A percentile compares a stretch with the other conserved stretches of the same genome.
Evolutionary conservation across 768 basidiomycete genomes (phyloP).

Genomic region (Kwoniella sp.): DNA sequence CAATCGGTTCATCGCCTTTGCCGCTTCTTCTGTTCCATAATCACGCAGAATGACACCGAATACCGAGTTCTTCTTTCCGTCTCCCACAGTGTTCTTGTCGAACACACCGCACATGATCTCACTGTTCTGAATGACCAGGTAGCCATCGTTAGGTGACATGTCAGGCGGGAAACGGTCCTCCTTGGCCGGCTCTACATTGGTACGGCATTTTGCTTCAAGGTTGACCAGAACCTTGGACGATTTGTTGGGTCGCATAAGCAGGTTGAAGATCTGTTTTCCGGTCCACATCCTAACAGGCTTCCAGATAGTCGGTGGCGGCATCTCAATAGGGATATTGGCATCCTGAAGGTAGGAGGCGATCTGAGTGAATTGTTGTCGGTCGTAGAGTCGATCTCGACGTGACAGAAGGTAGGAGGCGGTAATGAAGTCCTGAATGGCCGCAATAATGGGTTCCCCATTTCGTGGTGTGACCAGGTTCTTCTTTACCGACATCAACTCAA

Average conservation of each 20-base stretch:
- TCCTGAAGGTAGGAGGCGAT: slow-evolving; percentile 93
- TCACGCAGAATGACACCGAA: slow-evolving; percentile 97
- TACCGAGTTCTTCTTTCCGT: slow-evolving; percentile 98
- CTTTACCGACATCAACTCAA: slow-evolving; percentile 95
- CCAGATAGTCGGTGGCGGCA: slow-evolving; percentile 90
- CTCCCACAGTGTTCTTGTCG: slow-evolving; percentile 96
- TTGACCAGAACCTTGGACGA: slow-evolving; percentile 79
- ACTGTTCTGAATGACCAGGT: slow-evolving; percentile 92
- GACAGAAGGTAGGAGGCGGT: slow-evolving; percentile 96
- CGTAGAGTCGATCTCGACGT: slow-evolving; percentile 84
- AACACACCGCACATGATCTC: slow-evolving; percentile 99
- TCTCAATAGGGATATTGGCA: slow-evolving; percentile 84
- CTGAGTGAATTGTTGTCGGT: slow-evolving; percentile 90
- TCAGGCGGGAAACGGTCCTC: slow-evolving; percentile 60
- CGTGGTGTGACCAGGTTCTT: slow-evolving; percentile 95
- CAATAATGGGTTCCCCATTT: slow-evolving; percentile 98
- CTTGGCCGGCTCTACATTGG: slow-evolving; percentile 51
- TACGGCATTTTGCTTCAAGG: slow-evolving; percentile 92
- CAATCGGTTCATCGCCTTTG: slow-evolving; percentile 88
- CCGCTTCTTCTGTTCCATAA: slow-evolving; percentile 91
- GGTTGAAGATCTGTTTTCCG: slow-evolving; percentile 97
- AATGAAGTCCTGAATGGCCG: slow-evolving; percentile 99
- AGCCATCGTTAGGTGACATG: slow-evolving; percentile 93
- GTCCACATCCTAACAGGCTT: slow-evolving; percentile 94
- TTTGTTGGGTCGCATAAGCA: slow-evolving; percentile 91